Base-by-base conservation (phyloP, 257 asterid species). In the Nicotiana sylvestris region DNA sequence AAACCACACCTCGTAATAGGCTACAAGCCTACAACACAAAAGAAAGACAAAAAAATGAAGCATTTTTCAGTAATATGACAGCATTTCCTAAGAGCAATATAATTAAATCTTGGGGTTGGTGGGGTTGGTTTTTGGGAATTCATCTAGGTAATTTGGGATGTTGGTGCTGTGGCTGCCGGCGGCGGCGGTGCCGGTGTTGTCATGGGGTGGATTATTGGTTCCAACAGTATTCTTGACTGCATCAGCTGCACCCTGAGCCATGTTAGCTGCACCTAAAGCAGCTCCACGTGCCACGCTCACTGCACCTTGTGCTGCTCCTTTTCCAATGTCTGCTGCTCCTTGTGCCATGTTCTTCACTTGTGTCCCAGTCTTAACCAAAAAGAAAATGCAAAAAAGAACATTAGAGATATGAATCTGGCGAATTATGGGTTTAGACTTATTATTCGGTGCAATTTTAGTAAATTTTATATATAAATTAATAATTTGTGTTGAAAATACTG, bases 261-360 rank as follows among this genome's bases (percentile, higher is more conserved):
- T 12, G 62, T 84, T 87, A 11, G 92, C 88, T 4, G 89, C 87
- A 10, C 89, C 89, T 0, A 49, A 6, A 0, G 92, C 92, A 15
- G 89, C 87, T 57, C 90, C 92, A 15, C 58, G 82, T 1, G 90
- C 88, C 2, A 87, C n/a, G 84, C 76, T 84, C 2, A 81, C 82
- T 1, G 85, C 89, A 3, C 85, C 85, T 18, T 78, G 84, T 0
- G 84, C 89, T 3, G 88, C 88, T 49, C 88, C 90, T 80, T 85
- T 84, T 5, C 87, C 90, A 2, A 82, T 76, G 2, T 86, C 86
- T 53, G 89, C 89, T 68, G 90, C 90, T 46, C 88, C 92, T 39
- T 86, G 86, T 5, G 87, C 66, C 66, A 79, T 29, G 76, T 79
- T 78, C 76, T 67, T 69, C 46, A 68, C 81, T 79, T 83, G 86